Evolutionary conservation across 2,329 filamentous ascomycete species (phyloP), one percentile per base, ranked within the genome.

Genomic region (Aspergillus sp.): DNA sequence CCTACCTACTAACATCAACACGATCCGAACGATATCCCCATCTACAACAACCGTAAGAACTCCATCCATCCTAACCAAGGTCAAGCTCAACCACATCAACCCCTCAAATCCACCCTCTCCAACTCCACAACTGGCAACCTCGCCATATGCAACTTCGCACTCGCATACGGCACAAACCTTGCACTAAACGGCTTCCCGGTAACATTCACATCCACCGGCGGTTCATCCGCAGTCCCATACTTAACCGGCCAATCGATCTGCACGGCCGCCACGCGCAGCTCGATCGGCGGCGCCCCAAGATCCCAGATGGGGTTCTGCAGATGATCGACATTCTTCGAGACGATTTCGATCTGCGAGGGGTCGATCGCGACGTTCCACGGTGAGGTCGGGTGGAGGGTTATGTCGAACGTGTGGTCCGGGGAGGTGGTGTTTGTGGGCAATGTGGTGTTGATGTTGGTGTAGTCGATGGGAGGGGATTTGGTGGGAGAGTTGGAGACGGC

Each of bases 131-230:
- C 52, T 0, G 78, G 77, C 36, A 80, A 70, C 57, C 81, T 76
- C 11, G 76, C 77, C 67, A 82, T 80, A 60, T 80, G 80, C 58
- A 82, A 64, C 65, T 79, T 81, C 14, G 80, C 75, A 45, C 76
- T 76, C 2, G 78, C 80, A 67, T 78, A 82, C n/a, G 80, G 81
- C 12, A 77, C 72, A 18, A 82, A 58, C n/a, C 72, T 71, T 12
- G 75, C 66, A 52, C 71, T 68, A 58, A 73, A 73, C n/a, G 65
- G 69, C 46, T 71, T 62, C 0, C 75, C 73, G 2, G 70, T 26
- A 74, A 67, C 16, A 20, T 71, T 65, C 11, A 67, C 67, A 29
- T 68, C 63, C 32, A 73, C 58, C 5, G 77, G 75, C 7, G 73
- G 73, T 7, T 73, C 70, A 3, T 46, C 39, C 51, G 74, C 73